Evolutionary conservation across 495 filamentous ascomycete genomes (phyloP).

Genomic region (Lepidopterella palustris): DNA sequence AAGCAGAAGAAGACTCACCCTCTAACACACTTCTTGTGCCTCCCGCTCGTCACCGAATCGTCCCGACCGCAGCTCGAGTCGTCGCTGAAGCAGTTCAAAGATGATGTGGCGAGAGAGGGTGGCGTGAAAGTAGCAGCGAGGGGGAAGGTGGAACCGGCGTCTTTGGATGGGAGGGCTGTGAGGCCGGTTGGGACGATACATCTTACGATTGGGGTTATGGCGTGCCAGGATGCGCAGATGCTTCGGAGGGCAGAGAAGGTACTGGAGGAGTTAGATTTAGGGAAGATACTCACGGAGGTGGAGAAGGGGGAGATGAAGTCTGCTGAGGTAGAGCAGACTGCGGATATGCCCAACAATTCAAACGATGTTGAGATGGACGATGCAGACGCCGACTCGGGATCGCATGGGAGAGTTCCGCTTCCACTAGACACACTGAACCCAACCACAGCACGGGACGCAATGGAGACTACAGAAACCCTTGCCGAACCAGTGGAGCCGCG

Average conservation of each 20-base stretch:
- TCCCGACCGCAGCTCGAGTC: conserved; percentile 59
- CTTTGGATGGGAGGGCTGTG: conserved; percentile 47
- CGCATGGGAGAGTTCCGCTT: too few relatives aligned
- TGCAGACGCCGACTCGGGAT: neutral
- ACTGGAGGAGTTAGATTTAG: conserved; percentile 33
- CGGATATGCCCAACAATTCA: neutral
- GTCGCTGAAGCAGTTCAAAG: conserved; percentile 54
- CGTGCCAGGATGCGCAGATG: conserved; percentile 51
- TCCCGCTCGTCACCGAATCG: conserved; percentile 61
- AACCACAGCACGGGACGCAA: conserved; percentile 25
- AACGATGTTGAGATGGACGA: neutral
- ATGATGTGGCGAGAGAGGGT: conserved; percentile 39
- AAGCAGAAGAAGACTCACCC: conserved; percentile 35
- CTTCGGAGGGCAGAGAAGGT: conserved; percentile 55
- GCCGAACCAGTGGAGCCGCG: conserved; percentile 9
- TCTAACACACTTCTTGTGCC: conserved; percentile 84
- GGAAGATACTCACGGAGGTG: neutral
- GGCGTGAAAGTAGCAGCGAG: neutral
- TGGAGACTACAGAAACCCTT: neutral
- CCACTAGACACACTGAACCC: conserved; percentile 12
- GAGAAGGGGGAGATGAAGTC: too few relatives aligned
- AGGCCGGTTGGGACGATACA: conserved; percentile 77
- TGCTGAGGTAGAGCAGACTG: conserved; percentile 1
- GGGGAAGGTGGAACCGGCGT: too few relatives aligned
- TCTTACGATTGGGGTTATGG: conserved; percentile 84